A percentile compares a stretch with the other conserved stretches of the same genome.
These are phyloP conservation scores for Collariella sp. DNA, from an alignment of 495 filamentous ascomycete genomes.

Conservation along the genomic window DNA sequence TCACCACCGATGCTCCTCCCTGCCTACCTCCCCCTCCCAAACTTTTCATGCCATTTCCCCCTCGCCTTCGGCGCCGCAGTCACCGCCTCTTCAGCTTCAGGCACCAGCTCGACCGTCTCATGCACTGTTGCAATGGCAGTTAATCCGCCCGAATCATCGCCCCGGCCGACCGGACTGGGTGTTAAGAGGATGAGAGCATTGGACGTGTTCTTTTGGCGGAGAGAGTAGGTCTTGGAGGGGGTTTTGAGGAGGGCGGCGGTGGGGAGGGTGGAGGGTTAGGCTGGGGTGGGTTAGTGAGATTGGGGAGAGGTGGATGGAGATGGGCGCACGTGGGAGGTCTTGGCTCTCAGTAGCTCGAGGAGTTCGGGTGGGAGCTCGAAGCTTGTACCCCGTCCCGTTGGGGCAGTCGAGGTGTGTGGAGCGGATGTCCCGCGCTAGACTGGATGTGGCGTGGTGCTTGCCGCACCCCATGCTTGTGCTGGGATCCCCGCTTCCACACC, in stretches of 20 bases:
- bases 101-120: slow-evolving; percentile 62
- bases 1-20: no score
- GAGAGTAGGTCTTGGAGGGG: slow-evolving; percentile 57
- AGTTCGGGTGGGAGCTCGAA: no score
- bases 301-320: slow-evolving; percentile 44
- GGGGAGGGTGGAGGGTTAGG: slow-evolving; percentile 55
- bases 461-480: no score
- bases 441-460: no score
- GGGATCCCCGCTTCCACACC: no score
- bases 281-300: slow-evolving; percentile 30
- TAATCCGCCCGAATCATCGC: slow-evolving; percentile 31
- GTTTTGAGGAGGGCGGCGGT: slow-evolving; percentile 69
- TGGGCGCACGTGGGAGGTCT: neutral
- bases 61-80: slow-evolving; percentile 39
- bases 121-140: slow-evolving; percentile 60
- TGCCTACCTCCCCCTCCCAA: slow-evolving; percentile 40
- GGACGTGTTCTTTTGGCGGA: slow-evolving; percentile 86
- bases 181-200: slow-evolving; percentile 70
- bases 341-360: no score
- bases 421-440: no score
- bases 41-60: slow-evolving; percentile 86
- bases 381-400: no score
- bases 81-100: slow-evolving; percentile 24
- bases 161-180: no score
- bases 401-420: no score